Evolutionary conservation across 495 filamentous ascomycete species (phyloP).

Genomic region (Penicillium angulare): DNA sequence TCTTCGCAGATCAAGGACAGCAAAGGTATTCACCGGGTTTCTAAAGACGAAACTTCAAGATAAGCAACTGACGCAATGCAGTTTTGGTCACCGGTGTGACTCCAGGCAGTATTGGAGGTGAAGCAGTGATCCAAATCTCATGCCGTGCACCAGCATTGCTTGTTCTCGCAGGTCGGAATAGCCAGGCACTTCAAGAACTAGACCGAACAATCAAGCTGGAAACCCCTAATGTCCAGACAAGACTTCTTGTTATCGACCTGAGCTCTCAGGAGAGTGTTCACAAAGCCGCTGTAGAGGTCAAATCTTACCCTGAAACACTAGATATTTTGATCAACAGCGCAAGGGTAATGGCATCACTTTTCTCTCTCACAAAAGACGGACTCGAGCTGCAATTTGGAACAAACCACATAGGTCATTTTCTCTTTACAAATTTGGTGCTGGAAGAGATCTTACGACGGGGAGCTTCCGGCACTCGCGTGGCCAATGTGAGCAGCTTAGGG

Average conservation of each 20-base stretch:
- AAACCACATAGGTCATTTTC: conserved; percentile 58
- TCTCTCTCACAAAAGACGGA: conserved; percentile 37
- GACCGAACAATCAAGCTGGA: background rate
- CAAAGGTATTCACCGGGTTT: background rate
- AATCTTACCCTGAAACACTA: conserved; percentile 46
- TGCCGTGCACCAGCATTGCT: conserved; percentile 49
- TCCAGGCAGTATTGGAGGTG: conserved; percentile 44
- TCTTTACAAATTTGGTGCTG: conserved; percentile 58
- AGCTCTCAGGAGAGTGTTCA: conserved; percentile 45
- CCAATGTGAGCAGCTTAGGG: conserved; percentile 34
- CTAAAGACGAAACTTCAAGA: background rate
- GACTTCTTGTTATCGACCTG: conserved; percentile 40
- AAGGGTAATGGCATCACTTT: conserved; percentile 57
- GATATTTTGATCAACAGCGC: conserved; percentile 64
- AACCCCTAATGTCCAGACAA: background rate
- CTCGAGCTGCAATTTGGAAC: conserved; percentile 55
- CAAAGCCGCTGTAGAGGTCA: conserved; percentile 50
- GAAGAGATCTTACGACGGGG: conserved; percentile 32
- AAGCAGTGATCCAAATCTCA: conserved; percentile 45
- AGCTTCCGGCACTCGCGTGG: conserved; percentile 17
- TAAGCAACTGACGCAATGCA: background rate
- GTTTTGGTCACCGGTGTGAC: conserved; percentile 52
- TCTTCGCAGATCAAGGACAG: background rate
- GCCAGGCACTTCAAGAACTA: background rate
- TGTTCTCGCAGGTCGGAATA: conserved; percentile 53